Conservation (phyloP, 1,139 yeast genomes). For the Nematodospora anomalae region DNA sequence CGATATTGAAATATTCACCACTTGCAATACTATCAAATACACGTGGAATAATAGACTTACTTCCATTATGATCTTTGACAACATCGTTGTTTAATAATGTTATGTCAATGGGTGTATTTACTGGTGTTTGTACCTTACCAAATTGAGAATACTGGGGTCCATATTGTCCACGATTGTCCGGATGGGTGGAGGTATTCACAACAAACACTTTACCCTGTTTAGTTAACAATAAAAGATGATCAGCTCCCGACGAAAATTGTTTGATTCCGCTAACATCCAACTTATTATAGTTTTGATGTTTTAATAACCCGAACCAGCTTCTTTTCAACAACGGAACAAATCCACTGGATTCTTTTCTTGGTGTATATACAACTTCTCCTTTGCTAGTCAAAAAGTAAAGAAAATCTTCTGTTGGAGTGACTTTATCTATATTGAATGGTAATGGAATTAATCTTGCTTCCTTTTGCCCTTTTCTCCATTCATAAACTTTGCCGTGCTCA, state of each 20-base stretch:
- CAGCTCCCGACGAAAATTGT: conserved; percentile 59
- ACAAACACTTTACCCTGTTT: conserved; percentile 65
- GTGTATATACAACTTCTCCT: conserved; percentile 54
- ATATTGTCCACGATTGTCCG: conserved; percentile 67
- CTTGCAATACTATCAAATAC: conserved; percentile 60
- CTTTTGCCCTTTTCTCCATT: conserved; percentile 53
- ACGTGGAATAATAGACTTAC: conserved; percentile 38
- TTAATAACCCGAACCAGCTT: conserved; percentile 26
- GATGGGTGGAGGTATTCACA: conserved; percentile 52
- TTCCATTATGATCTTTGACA: conserved; percentile 19
- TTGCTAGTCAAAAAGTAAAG: conserved; percentile 59
- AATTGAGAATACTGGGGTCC: conserved; percentile 78
- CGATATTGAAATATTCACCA: conserved; percentile 75
- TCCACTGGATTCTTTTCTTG: conserved; percentile 29
- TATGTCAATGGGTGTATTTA: conserved; percentile 34
- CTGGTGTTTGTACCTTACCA: conserved; percentile 26
- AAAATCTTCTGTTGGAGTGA: conserved; percentile 52
- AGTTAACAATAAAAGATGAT: conserved; percentile 65
- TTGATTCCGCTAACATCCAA: conserved; percentile 40
- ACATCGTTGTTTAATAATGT: conserved; percentile 39
- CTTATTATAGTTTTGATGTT: conserved; percentile 10
- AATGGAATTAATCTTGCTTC: conserved; percentile 25
- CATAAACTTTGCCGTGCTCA: conserved; percentile 70
- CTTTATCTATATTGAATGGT: conserved; percentile 50
- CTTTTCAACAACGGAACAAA: conserved; percentile 21